Conservation (phyloP, 129 eudicot species). For the Deinandra increscens region DNA sequence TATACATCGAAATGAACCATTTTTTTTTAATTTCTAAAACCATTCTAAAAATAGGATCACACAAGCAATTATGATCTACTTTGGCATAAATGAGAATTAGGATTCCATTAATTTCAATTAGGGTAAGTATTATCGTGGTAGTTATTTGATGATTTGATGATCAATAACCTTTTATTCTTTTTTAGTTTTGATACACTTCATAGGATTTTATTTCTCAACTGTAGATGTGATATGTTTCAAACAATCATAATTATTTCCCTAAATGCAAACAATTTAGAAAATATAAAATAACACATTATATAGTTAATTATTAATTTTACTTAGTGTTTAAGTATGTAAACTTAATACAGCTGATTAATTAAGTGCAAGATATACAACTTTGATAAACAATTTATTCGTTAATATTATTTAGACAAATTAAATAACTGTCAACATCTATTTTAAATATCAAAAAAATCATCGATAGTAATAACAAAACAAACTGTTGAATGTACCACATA, state of each 20-base stretch:
- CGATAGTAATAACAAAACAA: not conserved
- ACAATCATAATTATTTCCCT: not conserved
- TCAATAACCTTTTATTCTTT: not conserved
- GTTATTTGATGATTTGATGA: not conserved
- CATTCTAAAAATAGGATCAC: not conserved
- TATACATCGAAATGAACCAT: slow-evolving; percentile 11
- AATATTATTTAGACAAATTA: too few species aligned
- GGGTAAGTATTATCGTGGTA: not conserved
- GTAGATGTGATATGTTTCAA: too few species aligned
- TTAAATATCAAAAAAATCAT: too few species aligned
- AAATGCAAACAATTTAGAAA: not conserved
- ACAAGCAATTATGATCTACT: not conserved
- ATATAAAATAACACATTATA: too few species aligned
- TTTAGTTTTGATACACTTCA: not conserved
- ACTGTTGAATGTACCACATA: slow-evolving; percentile 8
- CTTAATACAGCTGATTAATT: too few species aligned
- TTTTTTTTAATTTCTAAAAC: not conserved
- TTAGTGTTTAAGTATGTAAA: too few species aligned
- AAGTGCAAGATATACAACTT: too few species aligned
- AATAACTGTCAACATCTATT: too few species aligned
- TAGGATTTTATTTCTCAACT: not conserved
- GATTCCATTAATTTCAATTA: not conserved
- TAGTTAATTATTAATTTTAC: not conserved
- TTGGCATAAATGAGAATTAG: not conserved
- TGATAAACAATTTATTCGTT: too few species aligned